Conservation (phyloP, 208 protist genomes). For the Trypanosoma congolense region DNA sequence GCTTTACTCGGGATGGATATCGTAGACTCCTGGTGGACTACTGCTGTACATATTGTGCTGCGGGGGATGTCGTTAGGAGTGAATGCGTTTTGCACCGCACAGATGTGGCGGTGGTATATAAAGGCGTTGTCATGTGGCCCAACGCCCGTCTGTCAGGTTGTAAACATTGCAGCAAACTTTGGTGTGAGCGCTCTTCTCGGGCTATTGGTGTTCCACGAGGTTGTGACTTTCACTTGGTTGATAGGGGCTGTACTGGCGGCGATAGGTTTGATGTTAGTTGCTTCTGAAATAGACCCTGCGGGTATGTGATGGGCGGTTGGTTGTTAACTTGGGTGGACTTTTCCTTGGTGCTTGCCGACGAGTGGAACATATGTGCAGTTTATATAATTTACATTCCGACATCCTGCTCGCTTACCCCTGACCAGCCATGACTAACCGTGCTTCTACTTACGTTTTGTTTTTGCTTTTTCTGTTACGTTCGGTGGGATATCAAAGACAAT, state of each 20-base stretch:
- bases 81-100: slow-evolving; percentile 65
- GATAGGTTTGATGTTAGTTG: slow-evolving; percentile 59
- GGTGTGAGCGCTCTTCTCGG: slow-evolving; percentile 68
- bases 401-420: no score
- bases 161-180: slow-evolving; percentile 85
- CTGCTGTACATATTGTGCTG: slow-evolving; percentile 28
- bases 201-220: slow-evolving; percentile 65
- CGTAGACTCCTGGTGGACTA: not conserved
- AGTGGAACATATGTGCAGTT: no score
- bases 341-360: no score
- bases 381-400: no score
- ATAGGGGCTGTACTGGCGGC: slow-evolving; percentile 59
- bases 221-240: slow-evolving; percentile 61
- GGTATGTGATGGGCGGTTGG: not conserved
- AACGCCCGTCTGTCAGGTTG: slow-evolving; percentile 78
- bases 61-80: slow-evolving; percentile 39
- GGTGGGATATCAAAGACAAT: no score
- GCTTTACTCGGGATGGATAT: not conserved
- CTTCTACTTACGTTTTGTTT: no score
- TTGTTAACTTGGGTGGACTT: no score
- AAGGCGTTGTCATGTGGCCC: slow-evolving; percentile 74
- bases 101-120: slow-evolving; percentile 86
- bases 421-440: no score
- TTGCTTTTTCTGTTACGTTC: no score
- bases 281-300: slow-evolving; percentile 37